These are phyloP conservation scores for Sparassis latifolia DNA, from an alignment of 1,284 basidiomycete genomes.

Conservation along the genomic window DNA sequence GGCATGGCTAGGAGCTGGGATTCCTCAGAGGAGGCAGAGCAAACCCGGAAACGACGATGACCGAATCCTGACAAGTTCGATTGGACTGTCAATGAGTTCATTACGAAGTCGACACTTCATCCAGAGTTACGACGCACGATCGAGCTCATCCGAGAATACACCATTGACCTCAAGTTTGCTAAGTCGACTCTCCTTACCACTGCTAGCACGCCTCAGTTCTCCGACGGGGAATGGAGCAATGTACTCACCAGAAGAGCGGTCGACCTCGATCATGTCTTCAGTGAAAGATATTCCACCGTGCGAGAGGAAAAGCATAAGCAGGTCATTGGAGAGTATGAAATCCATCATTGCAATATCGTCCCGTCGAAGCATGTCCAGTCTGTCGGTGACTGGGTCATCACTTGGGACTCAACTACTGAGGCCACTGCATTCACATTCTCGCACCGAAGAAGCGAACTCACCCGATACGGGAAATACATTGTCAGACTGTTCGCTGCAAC, in stretches of 20 bases:
- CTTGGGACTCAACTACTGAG: not conserved
- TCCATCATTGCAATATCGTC: not conserved
- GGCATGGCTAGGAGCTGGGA: not conserved
- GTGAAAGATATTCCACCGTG: not conserved
- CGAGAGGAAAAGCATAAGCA: not conserved
- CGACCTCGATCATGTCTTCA: constrained; percentile 5
- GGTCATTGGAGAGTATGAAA: not conserved
- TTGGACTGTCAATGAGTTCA: not conserved
- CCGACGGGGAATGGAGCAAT: constrained; percentile 4
- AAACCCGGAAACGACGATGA: not conserved
- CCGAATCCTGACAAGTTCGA: too few species aligned
- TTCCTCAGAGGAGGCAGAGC: not conserved
- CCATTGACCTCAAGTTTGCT: too few species aligned
- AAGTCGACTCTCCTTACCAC: not conserved
- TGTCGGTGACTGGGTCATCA: not conserved
- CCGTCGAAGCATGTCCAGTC: not conserved
- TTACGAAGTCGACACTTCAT: not conserved
- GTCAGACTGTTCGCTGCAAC: not conserved
- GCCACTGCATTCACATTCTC: constrained; percentile 2
- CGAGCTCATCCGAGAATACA: too few species aligned
- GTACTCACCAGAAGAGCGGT: constrained; percentile 1
- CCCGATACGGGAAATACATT: not conserved
- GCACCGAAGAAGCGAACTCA: not conserved
- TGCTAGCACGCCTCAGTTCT: constrained; percentile 1
- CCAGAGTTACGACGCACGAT: too few species aligned